Percentiles rank a stretch among this genome's conserved stretches.
phyloP scores from a whole-genome alignment of 2,329 filamentous ascomycete species.

The Graphilbum sp. region DNA sequence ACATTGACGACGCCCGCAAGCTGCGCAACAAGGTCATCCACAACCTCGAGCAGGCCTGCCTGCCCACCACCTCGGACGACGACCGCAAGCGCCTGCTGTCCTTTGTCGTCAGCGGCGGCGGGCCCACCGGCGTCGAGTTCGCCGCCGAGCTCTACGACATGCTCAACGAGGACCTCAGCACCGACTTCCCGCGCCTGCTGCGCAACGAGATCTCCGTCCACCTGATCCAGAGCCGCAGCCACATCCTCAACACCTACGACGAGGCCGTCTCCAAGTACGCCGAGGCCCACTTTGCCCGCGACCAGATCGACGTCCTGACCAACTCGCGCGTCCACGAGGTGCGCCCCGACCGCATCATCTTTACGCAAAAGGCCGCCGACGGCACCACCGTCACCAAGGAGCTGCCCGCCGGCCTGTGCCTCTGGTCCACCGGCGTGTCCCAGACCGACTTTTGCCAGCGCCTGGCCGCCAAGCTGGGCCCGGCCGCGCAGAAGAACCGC shows the following conservation, averaged over 20 bases:
- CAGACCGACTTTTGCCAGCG: slow-evolving; percentile 68
- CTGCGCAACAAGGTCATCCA: slow-evolving; percentile 80
- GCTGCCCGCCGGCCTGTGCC: slow-evolving; percentile 84
- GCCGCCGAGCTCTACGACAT: slow-evolving; percentile 93
- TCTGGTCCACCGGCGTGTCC: slow-evolving; percentile 93
- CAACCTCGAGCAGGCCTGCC: slow-evolving; percentile 77
- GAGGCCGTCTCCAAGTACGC: slow-evolving; percentile 86
- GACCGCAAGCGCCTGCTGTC: slow-evolving; percentile 78
- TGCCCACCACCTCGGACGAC: slow-evolving; percentile 83
- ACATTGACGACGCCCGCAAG: slow-evolving; percentile 76
- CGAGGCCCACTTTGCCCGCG: slow-evolving; percentile 77
- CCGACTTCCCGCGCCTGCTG: slow-evolving; percentile 74
- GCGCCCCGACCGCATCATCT: slow-evolving; percentile 65
- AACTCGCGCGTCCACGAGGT: slow-evolving; percentile 92
- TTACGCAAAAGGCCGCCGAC: slow-evolving; percentile 58
- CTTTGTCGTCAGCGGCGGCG: slow-evolving; percentile 90
- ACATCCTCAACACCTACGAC: slow-evolving; percentile 97
- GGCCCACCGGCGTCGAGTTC: slow-evolving; percentile 93
- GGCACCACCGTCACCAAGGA: slow-evolving; percentile 74
- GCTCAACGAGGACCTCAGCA: slow-evolving; percentile 80
- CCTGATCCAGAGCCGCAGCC: slow-evolving; percentile 82
- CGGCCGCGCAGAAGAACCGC: slow-evolving; percentile 60
- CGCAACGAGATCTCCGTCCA: slow-evolving; percentile 97
- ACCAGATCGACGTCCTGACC: slow-evolving; percentile 80
- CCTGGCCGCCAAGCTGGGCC: slow-evolving; percentile 58